Evolutionary conservation across 208 protist genomes (phyloP).

Genomic region (Naegleria gruberi): DNA sequence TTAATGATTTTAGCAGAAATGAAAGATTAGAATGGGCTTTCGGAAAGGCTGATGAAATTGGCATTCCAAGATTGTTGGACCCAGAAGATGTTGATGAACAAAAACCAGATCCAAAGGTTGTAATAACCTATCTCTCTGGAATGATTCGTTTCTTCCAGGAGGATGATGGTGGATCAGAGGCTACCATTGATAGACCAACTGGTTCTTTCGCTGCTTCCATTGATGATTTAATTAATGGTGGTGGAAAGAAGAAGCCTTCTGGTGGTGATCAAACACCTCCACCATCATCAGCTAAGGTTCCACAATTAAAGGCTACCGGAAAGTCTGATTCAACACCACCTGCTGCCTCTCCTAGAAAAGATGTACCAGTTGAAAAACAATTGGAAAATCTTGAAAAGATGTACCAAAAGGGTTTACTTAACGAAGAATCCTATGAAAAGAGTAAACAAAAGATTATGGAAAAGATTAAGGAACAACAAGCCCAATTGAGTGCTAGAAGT

Average conservation of each 20-base stretch:
- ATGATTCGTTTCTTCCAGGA: neutral
- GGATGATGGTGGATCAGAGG: neutral
- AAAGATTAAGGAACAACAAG: neutral
- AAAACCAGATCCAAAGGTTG: neutral
- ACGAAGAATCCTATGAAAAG: neutral
- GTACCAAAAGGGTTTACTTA: neutral
- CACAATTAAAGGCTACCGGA: neutral
- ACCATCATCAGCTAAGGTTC: neutral
- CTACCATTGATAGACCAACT: neutral
- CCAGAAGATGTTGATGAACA: neutral
- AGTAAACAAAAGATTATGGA: neutral
- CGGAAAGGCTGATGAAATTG: neutral
- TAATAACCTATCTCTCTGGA: neutral
- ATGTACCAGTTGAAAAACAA: neutral
- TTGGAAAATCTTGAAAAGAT: neutral
- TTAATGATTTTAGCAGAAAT: neutral
- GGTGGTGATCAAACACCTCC: neutral
- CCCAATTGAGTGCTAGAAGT: neutral
- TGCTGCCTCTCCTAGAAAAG: neutral
- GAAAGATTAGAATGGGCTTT: slow-evolving; percentile 15
- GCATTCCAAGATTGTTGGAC: neutral
- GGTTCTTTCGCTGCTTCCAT: neutral
- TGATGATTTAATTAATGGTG: neutral
- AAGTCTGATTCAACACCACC: no score
- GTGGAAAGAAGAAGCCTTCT: neutral